Evolutionary conservation across 805 yeast species (phyloP).

Genomic region (Myxozyma melibiosi): DNA sequence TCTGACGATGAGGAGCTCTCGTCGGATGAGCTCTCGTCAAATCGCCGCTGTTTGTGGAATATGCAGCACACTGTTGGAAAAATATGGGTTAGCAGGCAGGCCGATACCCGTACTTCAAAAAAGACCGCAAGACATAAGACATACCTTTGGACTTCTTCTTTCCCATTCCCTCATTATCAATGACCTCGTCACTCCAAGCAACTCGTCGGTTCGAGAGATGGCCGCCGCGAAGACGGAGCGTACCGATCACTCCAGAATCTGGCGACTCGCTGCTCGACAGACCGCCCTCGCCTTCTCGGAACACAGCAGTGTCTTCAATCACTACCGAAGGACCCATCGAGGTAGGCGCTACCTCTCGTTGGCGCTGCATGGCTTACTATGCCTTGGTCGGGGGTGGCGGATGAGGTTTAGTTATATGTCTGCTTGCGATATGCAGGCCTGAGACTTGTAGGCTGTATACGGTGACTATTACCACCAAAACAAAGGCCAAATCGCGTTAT

Average conservation of each 20-base stretch:
- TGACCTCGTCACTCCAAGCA: constrained; percentile 80
- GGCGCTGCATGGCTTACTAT: constrained; percentile 30
- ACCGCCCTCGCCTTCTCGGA: constrained; percentile 16
- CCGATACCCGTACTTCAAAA: neutral
- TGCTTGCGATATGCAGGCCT: no score
- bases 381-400: neutral
- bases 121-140: constrained; percentile 27
- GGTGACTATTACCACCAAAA: no score
- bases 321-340: constrained; percentile 26
- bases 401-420: neutral
- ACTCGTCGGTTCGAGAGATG: constrained; percentile 49
- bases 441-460: no score
- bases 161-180: constrained; percentile 87
- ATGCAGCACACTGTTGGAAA: constrained; percentile 61
- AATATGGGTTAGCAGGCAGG: constrained; percentile 37
- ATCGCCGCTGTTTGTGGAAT: constrained; percentile 45
- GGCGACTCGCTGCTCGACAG: constrained; percentile 1
- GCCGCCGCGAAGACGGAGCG: constrained; percentile 30
- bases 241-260: constrained; percentile 16
- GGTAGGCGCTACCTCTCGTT: constrained; percentile 9
- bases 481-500: no score
- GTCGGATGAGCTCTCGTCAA: constrained; percentile 44
- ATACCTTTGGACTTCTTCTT: constrained; percentile 80
- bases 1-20: constrained; percentile 43
- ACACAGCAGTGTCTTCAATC: constrained; percentile 14